phyloP scores from a whole-genome alignment of 257 asterid genomes.

The Solanum habrochaites region DNA sequence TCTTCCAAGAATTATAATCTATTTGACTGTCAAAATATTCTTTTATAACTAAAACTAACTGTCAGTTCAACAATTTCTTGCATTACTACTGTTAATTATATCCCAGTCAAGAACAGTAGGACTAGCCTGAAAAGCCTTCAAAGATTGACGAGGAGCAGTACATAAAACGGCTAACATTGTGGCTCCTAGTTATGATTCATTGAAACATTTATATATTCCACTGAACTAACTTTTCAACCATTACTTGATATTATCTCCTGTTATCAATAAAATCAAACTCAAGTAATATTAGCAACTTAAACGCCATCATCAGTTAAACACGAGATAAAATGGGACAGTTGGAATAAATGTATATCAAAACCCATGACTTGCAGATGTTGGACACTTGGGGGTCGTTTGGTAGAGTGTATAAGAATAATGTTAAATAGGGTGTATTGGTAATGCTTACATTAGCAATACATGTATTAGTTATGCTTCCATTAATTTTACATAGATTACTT shows the following conservation, averaged over 20 bases:
- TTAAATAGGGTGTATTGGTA: too few relatives aligned
- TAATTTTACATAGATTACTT: too few relatives aligned
- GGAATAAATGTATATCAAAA: not conserved
- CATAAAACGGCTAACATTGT: not conserved
- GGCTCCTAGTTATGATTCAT: not conserved
- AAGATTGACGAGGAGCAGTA: not conserved
- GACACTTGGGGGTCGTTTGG: not conserved
- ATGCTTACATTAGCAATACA: too few relatives aligned
- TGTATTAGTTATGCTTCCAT: too few relatives aligned
- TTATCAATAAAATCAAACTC: not conserved
- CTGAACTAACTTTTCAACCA: not conserved
- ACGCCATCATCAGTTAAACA: not conserved
- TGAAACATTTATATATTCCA: not conserved
- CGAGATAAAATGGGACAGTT: not conserved
- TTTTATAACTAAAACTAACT: not conserved
- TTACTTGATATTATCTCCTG: not conserved
- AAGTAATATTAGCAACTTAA: not conserved
- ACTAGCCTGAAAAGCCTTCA: not conserved
- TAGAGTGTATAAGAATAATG: too few relatives aligned
- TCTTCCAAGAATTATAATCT: not conserved
- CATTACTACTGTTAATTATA: not conserved
- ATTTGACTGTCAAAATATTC: not conserved
- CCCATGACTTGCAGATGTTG: not conserved
- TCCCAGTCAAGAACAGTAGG: not conserved
- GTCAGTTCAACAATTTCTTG: not conserved